phyloP scores from a whole-genome alignment of 2,329 filamentous ascomycete species.

The Paradendryphiella salina region DNA sequence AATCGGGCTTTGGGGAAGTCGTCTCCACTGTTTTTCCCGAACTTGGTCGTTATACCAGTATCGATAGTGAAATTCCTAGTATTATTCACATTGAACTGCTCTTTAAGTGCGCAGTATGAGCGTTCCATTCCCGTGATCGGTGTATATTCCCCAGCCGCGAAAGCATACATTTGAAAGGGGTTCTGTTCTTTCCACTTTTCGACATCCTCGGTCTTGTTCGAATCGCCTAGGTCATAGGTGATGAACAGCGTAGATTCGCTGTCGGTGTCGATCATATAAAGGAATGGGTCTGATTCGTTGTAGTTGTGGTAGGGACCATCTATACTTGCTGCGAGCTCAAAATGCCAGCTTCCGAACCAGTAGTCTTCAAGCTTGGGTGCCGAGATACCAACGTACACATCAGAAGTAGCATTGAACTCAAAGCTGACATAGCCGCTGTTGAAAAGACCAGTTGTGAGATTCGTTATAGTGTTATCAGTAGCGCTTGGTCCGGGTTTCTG shows the following conservation, averaged over 20 bases:
- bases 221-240: slow-evolving; percentile 70
- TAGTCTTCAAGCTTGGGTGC: slow-evolving; percentile 66
- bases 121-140: slow-evolving; percentile 68
- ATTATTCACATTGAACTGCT: slow-evolving; percentile 66
- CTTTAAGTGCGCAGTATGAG: slow-evolving; percentile 80
- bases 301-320: slow-evolving; percentile 75
- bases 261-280: slow-evolving; percentile 86
- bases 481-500: slow-evolving; percentile 66
- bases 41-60: slow-evolving; percentile 70
- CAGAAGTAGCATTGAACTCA: slow-evolving; percentile 62
- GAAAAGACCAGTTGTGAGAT: slow-evolving; percentile 54
- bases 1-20: slow-evolving; percentile 79
- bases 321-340: slow-evolving; percentile 80
- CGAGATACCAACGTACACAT: slow-evolving; percentile 75
- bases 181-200: slow-evolving; percentile 59
- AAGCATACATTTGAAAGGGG: slow-evolving; percentile 75
- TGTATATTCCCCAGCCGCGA: slow-evolving; percentile 61
- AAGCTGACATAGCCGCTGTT: slow-evolving; percentile 71
- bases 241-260: slow-evolving; percentile 75
- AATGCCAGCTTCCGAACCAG: slow-evolving; percentile 71
- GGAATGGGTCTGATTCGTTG: slow-evolving; percentile 59
- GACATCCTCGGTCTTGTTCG: slow-evolving; percentile 54
- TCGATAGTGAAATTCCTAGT: slow-evolving; percentile 59
- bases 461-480: slow-evolving; percentile 51
- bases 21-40: slow-evolving; percentile 57